Evolutionary conservation across 2,329 filamentous ascomycete species (phyloP).

Genomic region (Gliomastix tumulicola): DNA sequence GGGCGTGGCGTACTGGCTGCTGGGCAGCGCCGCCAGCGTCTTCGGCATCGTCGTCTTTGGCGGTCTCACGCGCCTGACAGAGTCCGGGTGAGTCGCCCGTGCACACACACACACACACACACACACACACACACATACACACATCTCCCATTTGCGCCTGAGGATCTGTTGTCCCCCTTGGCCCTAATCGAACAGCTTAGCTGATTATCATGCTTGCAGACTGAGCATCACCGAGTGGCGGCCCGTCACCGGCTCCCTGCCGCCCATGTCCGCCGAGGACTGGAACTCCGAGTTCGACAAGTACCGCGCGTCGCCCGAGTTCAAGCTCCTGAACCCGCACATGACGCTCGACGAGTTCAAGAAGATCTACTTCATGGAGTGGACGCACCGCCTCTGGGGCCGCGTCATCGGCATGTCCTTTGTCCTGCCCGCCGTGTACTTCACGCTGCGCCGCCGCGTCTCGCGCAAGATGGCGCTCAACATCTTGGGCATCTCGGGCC

Average conservation of each 20-base stretch:
- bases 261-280: constrained; percentile 68
- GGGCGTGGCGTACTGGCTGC: constrained; percentile 81
- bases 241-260: constrained; percentile 86
- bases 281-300: constrained; percentile 93
- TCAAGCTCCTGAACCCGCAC: constrained; percentile 81
- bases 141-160: neutral
- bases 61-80: constrained; percentile 85
- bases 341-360: constrained; percentile 96
- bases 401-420: constrained; percentile 86
- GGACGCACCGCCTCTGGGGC: constrained; percentile 92
- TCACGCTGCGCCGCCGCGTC: constrained; percentile 73
- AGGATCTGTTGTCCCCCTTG: no score
- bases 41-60: constrained; percentile 97
- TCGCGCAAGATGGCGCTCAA: constrained; percentile 70
- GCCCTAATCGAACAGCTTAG: no score
- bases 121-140: no score
- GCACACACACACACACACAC: no score
- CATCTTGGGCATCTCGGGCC: constrained; percentile 72
- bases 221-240: constrained; percentile 99
- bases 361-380: constrained; percentile 99
- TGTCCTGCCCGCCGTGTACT: constrained; percentile 80
- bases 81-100: constrained; percentile 84
- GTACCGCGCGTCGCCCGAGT: constrained; percentile 90
- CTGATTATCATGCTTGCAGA: constrained; percentile 32
- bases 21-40: constrained; percentile 85